These are phyloP conservation scores for Centella asiatica DNA, from an alignment of 129 eudicot species.

Conservation along the genomic window DNA sequence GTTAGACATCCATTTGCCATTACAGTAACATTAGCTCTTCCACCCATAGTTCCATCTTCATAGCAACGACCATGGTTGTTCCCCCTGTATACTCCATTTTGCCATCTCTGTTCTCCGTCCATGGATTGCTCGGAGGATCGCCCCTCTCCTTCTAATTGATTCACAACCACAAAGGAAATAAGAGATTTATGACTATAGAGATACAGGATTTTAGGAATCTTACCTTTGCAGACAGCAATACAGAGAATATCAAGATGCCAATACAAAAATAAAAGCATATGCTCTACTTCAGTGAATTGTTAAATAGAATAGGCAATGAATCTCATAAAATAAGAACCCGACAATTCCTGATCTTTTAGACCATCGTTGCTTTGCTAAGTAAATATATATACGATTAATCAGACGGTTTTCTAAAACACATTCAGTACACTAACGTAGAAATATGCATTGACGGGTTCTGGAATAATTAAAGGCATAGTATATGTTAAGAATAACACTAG, in stretches of 20 bases:
- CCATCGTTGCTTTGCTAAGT: no score
- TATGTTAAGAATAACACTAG: background rate
- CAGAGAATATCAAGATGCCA: background rate
- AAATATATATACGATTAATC: no score
- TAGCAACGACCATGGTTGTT: conserved; percentile 16
- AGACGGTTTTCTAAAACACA: no score
- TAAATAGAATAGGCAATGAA: no score
- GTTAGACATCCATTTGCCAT: conserved; percentile 28
- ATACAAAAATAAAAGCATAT: background rate
- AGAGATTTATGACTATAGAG: no score
- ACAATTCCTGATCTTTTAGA: no score
- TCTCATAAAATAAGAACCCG: no score
- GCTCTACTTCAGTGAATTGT: background rate
- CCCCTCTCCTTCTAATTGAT: background rate
- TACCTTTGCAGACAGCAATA: no score
- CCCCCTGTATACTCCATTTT: background rate
- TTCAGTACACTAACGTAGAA: no score
- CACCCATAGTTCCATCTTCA: conserved; percentile 24
- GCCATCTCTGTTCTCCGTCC: conserved; percentile 23
- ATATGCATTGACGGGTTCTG: no score
- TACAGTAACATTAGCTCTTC: conserved; percentile 28
- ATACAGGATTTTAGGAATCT: no score
- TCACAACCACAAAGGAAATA: background rate
- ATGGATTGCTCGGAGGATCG: background rate
- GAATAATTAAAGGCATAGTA: background rate